Evolutionary conservation across 2,329 filamentous ascomycete genomes (phyloP).

Genomic region (Cytospora piceicola): DNA sequence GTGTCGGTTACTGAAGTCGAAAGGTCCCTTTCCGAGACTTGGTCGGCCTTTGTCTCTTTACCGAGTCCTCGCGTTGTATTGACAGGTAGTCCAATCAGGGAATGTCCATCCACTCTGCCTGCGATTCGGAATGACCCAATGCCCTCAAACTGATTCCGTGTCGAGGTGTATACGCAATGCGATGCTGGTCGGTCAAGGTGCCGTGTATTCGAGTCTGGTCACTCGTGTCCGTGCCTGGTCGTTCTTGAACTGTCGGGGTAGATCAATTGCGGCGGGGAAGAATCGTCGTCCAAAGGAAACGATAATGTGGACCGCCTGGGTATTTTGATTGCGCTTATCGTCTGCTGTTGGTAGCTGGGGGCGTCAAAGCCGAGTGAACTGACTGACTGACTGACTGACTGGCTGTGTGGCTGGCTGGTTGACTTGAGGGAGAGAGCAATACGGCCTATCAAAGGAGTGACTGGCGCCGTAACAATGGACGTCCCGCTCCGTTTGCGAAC

Average conservation of each 20-base stretch:
- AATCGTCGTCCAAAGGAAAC: background rate
- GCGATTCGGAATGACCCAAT: background rate
- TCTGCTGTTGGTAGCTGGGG: background rate
- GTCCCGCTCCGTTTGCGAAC: slow-evolving; percentile 20
- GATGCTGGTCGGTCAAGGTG: background rate
- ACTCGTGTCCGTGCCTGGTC: background rate
- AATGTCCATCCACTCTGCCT: background rate
- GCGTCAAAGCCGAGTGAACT: background rate
- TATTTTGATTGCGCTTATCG: background rate
- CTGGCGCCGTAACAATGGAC: slow-evolving; percentile 11
- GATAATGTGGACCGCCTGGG: background rate
- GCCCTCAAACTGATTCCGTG: background rate
- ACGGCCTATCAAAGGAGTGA: slow-evolving; percentile 21
- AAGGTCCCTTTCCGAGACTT: background rate
- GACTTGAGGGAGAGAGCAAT: slow-evolving; percentile 4
- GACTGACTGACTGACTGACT: background rate
- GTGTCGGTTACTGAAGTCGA: slow-evolving; percentile 2
- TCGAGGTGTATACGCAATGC: background rate
- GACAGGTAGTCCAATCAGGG: background rate
- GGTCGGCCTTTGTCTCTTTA: slow-evolving; percentile 2
- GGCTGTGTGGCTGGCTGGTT: slow-evolving; percentile 1
- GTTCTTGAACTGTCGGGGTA: background rate
- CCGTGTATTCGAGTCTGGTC: background rate
- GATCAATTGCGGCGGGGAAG: background rate
- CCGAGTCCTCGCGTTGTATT: slow-evolving; percentile 1